These are phyloP conservation scores for Tagetes patula DNA, from an alignment of 129 eudicot species.

Conservation along the genomic window DNA sequence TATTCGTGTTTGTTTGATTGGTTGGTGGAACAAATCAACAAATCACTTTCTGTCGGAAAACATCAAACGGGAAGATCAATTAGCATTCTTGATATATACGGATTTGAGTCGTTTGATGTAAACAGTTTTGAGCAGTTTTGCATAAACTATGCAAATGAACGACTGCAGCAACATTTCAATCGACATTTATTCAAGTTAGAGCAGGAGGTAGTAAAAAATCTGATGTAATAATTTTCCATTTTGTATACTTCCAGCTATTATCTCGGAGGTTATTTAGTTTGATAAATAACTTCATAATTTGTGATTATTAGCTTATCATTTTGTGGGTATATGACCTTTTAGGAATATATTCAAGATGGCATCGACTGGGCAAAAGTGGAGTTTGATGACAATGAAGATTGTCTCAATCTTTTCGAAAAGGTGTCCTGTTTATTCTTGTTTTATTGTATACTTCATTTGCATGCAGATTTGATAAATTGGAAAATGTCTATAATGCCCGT, in stretches of 20 bases:
- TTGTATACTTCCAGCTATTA: conserved; percentile 5
- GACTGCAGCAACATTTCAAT: conserved; percentile 91
- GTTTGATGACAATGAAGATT: conserved; percentile 91
- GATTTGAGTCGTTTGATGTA: conserved; percentile 94
- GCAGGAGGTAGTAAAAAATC: conserved; percentile 63
- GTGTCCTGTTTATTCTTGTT: conserved; percentile 29
- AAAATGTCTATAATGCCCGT: conserved; percentile 1
- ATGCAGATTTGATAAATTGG: neutral
- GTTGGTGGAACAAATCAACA: conserved; percentile 94
- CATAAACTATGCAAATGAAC: conserved; percentile 91
- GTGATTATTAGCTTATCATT: too few species aligned
- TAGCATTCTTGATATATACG: conserved; percentile 94
- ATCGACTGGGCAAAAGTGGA: conserved; percentile 93
- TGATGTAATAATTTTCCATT: neutral
- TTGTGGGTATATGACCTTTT: conserved; percentile 11
- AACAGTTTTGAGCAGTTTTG: conserved; percentile 98
- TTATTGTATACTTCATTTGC: neutral
- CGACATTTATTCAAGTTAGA: conserved; percentile 88
- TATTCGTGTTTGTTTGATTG: conserved; percentile 97
- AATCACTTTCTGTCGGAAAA: conserved; percentile 90
- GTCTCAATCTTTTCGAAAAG: conserved; percentile 87
- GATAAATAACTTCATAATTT: too few species aligned
- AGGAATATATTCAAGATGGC: conserved; percentile 97
- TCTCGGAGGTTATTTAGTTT: neutral
- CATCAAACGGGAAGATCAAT: conserved; percentile 96